Conservation (phyloP, 257 asterid species). For the Oldenlandia corymbosa region DNA sequence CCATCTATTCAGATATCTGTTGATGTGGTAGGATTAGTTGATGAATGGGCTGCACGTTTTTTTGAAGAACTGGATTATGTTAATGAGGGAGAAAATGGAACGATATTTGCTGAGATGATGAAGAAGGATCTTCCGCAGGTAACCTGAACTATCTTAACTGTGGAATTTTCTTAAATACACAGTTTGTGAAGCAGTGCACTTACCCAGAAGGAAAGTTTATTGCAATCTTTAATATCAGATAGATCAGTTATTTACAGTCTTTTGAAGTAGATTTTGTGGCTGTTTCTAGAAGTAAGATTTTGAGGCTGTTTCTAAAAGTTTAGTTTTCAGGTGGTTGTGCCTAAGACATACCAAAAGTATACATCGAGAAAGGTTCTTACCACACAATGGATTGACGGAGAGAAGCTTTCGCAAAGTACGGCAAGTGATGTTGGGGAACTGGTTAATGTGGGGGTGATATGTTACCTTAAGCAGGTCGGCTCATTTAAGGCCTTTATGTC, state of each 20-base stretch:
- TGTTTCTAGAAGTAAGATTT: background rate
- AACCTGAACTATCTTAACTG: background rate
- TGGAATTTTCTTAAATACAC: background rate
- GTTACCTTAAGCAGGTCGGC: constrained; percentile 97
- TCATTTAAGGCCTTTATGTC: background rate
- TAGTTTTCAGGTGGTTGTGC: constrained; percentile 79
- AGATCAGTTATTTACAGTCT: background rate
- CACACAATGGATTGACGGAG: constrained; percentile 91
- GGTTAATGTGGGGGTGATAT: constrained; percentile 98
- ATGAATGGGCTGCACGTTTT: constrained; percentile 99
- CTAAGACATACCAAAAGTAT: constrained; percentile 71
- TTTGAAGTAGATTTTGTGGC: background rate
- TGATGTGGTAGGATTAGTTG: constrained; percentile 97
- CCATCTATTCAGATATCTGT: constrained; percentile 48
- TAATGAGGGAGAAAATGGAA: constrained; percentile 97
- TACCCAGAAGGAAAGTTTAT: background rate
- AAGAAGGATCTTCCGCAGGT: constrained; percentile 99
- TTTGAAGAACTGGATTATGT: constrained; percentile 98
- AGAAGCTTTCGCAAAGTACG: constrained; percentile 96
- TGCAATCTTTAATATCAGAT: background rate
- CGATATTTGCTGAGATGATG: constrained; percentile 91
- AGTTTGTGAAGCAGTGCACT: background rate
- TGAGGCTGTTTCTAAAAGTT: background rate
- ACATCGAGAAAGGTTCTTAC: constrained; percentile 98
- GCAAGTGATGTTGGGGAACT: constrained; percentile 97